Conservation (phyloP, 2,329 filamentous ascomycete species). For the Tolypocladium album region DNA sequence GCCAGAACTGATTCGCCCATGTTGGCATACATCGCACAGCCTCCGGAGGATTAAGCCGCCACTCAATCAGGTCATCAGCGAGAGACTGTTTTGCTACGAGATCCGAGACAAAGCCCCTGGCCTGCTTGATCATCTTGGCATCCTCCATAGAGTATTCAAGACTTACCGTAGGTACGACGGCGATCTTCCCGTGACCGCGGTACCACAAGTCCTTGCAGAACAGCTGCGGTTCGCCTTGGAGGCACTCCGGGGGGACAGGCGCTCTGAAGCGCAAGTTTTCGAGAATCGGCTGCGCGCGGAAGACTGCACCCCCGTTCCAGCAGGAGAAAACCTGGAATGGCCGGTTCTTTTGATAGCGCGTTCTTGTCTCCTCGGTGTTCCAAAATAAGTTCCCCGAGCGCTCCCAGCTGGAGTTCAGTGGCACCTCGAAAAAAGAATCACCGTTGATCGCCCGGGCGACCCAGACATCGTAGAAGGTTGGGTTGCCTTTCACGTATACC, state of each 20-base stretch:
- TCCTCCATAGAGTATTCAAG: constrained; percentile 40
- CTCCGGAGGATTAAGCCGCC: constrained; percentile 31
- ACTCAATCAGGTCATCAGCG: constrained; percentile 25
- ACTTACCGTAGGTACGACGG: constrained; percentile 44
- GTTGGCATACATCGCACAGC: constrained; percentile 36
- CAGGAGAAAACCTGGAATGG: constrained; percentile 51
- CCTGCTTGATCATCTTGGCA: constrained; percentile 32
- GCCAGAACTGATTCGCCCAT: constrained; percentile 29
- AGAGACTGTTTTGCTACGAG: constrained; percentile 17
- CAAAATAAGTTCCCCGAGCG: constrained; percentile 40
- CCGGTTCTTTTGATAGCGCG: constrained; percentile 19
- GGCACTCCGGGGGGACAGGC: constrained; percentile 31
- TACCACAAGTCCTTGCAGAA: constrained; percentile 49
- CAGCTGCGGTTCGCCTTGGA: constrained; percentile 41
- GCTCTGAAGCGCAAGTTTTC: constrained; percentile 33
- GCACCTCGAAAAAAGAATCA: constrained; percentile 44
- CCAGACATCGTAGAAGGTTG: constrained; percentile 49
- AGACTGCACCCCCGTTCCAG: constrained; percentile 46
- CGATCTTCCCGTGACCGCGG: constrained; percentile 37
- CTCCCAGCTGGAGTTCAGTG: constrained; percentile 36
- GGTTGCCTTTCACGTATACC: constrained; percentile 30
- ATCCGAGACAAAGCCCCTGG: constrained; percentile 36
- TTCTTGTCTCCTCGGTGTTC: constrained; percentile 27
- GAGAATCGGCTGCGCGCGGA: constrained; percentile 36
- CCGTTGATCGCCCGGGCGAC: constrained; percentile 39